Base-by-base conservation (phyloP, 768 basidiomycete species). In the Kwoniella botswanensis region DNA sequence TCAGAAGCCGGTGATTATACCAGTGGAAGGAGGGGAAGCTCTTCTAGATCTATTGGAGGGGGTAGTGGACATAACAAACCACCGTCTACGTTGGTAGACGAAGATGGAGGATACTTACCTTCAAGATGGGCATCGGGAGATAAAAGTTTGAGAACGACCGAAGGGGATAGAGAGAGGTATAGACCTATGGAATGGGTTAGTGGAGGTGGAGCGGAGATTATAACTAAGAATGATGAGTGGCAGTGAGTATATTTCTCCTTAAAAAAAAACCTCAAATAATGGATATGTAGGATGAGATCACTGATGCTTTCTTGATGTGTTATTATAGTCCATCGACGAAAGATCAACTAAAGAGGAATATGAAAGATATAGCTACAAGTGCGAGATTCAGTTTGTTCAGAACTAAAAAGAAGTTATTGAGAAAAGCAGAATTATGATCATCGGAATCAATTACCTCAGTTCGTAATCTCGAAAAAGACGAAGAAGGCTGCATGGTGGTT, bases 151-250 rank as follows among this genome's bases (percentile, higher is more conserved):
- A 62, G 82, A 26, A 59, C 53, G 24, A 80, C 79, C 26, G 82
- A 82, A 54, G 76, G 79, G 43, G 77, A 76, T 22, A 81, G 76
- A 58, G 81, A 83, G 50, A 76, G 68, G 72, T 83, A 83, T 63
- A 74, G 82, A 66, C 82, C 82, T 18, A 74, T 71, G 65, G 82
- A 83, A 67, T 83, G 82, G 80, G 78, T 76, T 70, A 60, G 72
- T 56, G 77, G 77, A 22, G 59, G 59, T 2, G 59, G 59, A 17
- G 42, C 35, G n/a, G 78, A 79, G 65, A 50, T 74, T 11, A 72
- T 57, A 44, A 76, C 76, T n/a, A 76, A 70, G 61, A 68, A 74
- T 22, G 76, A 76, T 52, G 81, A 82, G 42, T 83, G 79, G 79
- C 78, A 62, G 82, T 83, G 75, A 83, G 82, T 81, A 13, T 52